phyloP scores from a whole-genome alignment of 1,284 basidiomycete genomes.

The Ustilago tritici region DNA sequence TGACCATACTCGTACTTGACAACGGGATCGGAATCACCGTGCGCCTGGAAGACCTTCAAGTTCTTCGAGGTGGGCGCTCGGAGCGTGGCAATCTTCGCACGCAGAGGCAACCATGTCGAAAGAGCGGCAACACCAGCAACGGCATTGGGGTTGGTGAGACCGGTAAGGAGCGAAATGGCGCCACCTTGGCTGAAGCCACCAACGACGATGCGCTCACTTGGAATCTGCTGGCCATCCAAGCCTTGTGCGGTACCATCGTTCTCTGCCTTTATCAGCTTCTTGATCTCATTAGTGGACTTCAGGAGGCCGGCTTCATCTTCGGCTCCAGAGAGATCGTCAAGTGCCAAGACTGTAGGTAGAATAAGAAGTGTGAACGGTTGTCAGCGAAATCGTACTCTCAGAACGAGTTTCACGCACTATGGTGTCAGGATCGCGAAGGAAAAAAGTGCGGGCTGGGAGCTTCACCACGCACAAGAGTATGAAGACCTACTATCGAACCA shows the following conservation, averaged over 20 bases:
- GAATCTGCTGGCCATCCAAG: slow-evolving; percentile 56
- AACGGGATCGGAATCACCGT: slow-evolving; percentile 64
- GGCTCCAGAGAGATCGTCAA: slow-evolving; percentile 59
- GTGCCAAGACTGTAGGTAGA: slow-evolving; percentile 28
- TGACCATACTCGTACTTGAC: slow-evolving; percentile 62
- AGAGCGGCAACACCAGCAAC: slow-evolving; percentile 64
- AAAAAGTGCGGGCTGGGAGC: slow-evolving; percentile 2
- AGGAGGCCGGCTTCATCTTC: slow-evolving; percentile 67
- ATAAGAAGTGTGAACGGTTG: not conserved
- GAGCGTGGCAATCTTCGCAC: slow-evolving; percentile 54
- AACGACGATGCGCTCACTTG: slow-evolving; percentile 63
- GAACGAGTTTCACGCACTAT: not conserved
- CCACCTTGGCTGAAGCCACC: slow-evolving; percentile 66
- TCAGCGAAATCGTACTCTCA: not conserved
- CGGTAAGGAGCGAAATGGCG: slow-evolving; percentile 62
- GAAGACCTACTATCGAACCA: slow-evolving; percentile 69
- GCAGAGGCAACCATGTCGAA: slow-evolving; percentile 67
- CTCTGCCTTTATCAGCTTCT: slow-evolving; percentile 62
- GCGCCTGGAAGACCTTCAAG: slow-evolving; percentile 64
- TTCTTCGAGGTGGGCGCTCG: slow-evolving; percentile 38
- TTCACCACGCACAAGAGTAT: slow-evolving; percentile 51
- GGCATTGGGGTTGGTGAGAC: slow-evolving; percentile 49
- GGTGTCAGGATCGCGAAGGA: not conserved
- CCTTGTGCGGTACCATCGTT: slow-evolving; percentile 56
- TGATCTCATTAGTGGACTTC: slow-evolving; percentile 57